phyloP scores from a whole-genome alignment of 73 alveolate genomes.

The Urostyla sp. region DNA sequence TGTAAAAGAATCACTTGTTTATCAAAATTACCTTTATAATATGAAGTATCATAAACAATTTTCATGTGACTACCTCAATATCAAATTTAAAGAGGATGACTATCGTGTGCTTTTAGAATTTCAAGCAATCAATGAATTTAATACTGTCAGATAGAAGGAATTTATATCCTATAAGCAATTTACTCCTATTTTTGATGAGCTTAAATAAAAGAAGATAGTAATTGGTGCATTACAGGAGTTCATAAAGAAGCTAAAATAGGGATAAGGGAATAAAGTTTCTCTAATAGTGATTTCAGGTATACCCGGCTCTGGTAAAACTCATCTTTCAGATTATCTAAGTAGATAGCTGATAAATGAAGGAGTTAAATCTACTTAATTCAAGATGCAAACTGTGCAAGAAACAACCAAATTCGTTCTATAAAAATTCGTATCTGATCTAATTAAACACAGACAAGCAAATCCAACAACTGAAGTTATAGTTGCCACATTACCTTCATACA shows the following conservation, averaged over 20 bases:
- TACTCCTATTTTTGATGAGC: too few relatives aligned
- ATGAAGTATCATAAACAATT: constrained; percentile 31
- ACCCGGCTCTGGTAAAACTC: constrained; percentile 77
- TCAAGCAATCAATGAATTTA: constrained; percentile 38
- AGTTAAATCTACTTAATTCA: constrained; percentile 41
- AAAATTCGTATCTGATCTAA: constrained; percentile 15
- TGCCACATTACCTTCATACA: constrained; percentile 61
- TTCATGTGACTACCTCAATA: constrained; percentile 11
- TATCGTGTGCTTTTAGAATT: constrained; percentile 29
- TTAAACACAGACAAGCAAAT: background rate
- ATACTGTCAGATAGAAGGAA: constrained; percentile 49
- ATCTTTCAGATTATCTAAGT: constrained; percentile 58
- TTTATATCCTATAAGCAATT: constrained; percentile 48
- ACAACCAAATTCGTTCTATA: constrained; percentile 20
- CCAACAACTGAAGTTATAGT: constrained; percentile 21
- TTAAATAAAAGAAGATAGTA: too few relatives aligned
- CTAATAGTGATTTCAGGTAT: constrained; percentile 62
- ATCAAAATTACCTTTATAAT: background rate
- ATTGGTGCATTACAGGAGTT: too few relatives aligned
- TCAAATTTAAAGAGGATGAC: background rate
- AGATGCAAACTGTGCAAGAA: constrained; percentile 49
- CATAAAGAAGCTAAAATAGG: constrained; percentile 9
- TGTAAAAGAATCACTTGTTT: background rate
- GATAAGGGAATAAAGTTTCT: too few relatives aligned
- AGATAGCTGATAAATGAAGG: constrained; percentile 51